A percentile compares a stretch with the other conserved stretches of the same genome.
Evolutionary conservation across 73 alveolate species (phyloP).

Genomic region (Tetrahymena malaccensis): DNA sequence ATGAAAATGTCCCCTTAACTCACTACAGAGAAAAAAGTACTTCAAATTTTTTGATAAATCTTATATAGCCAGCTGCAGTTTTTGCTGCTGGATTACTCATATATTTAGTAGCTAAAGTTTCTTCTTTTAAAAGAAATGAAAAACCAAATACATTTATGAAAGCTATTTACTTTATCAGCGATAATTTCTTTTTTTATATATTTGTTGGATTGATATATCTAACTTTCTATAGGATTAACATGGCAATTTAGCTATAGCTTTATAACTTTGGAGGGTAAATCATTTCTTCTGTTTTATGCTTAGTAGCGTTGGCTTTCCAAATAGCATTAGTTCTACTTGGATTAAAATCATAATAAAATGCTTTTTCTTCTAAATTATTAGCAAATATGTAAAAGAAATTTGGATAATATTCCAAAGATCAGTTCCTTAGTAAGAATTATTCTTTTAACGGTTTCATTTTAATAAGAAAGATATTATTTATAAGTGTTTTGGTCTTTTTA

Average conservation of each 20-base stretch:
- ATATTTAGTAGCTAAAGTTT: not conserved
- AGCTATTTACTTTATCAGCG: not conserved
- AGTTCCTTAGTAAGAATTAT: too few relatives aligned
- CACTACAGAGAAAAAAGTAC: not conserved
- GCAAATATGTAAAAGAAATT: too few relatives aligned
- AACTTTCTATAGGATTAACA: not conserved
- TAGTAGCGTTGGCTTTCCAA: not conserved
- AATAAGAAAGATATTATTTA: not conserved
- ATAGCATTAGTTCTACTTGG: not conserved
- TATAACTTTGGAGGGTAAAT: not conserved
- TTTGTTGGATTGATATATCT: not conserved
- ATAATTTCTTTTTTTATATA: not conserved
- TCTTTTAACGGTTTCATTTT: too few relatives aligned
- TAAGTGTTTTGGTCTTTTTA: not conserved
- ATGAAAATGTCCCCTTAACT: not conserved
- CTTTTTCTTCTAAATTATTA: not conserved
- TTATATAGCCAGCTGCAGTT: not conserved
- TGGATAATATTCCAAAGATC: not conserved
- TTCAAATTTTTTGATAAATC: not conserved
- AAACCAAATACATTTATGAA: not conserved
- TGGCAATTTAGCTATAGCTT: not conserved
- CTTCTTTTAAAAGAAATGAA: not conserved
- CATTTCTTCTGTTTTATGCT: not conserved
- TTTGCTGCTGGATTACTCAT: not conserved
- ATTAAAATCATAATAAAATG: too few relatives aligned